phyloP scores from a whole-genome alignment of 2,329 filamentous ascomycete genomes.

The Cytospora leucostoma region DNA sequence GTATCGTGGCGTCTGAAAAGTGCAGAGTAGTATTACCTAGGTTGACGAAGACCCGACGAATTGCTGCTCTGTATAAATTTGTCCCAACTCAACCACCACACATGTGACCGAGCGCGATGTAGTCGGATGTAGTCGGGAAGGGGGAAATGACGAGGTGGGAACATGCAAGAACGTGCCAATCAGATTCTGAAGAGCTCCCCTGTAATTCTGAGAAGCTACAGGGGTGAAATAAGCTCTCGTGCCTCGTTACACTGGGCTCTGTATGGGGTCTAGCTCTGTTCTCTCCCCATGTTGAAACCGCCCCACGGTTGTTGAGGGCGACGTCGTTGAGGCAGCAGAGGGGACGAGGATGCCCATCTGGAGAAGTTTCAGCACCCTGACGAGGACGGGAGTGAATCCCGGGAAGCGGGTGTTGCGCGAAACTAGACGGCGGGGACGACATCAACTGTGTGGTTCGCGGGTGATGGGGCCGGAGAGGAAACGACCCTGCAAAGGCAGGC shows the following conservation, averaged over 20 bases:
- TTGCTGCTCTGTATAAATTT: slow-evolving; percentile 20
- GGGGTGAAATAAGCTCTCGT: background rate
- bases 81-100: slow-evolving; percentile 3
- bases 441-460: slow-evolving; percentile 4
- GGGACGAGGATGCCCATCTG: slow-evolving; percentile 1
- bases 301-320: slow-evolving; percentile 8
- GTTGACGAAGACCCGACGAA: background rate
- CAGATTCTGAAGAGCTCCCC: slow-evolving; percentile 30
- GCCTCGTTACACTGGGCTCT: slow-evolving; percentile 4
- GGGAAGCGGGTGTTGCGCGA: background rate
- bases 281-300: slow-evolving; percentile 27
- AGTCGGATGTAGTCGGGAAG: slow-evolving; percentile 21
- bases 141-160: slow-evolving; percentile 8
- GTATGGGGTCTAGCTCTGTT: slow-evolving; percentile 6
- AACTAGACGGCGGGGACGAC: background rate
- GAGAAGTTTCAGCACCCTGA: slow-evolving; percentile 20
- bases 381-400: slow-evolving; percentile 14
- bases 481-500: slow-evolving; percentile 9
- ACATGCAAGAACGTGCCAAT: slow-evolving; percentile 31
- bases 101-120: slow-evolving; percentile 21
- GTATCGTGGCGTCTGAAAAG: background rate
- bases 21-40: slow-evolving; percentile 6
- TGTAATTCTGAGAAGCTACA: background rate
- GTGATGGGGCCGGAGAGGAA: slow-evolving; percentile 8
- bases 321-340: slow-evolving; percentile 9